These are phyloP conservation scores for Sphagnum tenellum DNA, from an alignment of 225 moss, liverwort and hornwort species.

Conservation along the genomic window DNA sequence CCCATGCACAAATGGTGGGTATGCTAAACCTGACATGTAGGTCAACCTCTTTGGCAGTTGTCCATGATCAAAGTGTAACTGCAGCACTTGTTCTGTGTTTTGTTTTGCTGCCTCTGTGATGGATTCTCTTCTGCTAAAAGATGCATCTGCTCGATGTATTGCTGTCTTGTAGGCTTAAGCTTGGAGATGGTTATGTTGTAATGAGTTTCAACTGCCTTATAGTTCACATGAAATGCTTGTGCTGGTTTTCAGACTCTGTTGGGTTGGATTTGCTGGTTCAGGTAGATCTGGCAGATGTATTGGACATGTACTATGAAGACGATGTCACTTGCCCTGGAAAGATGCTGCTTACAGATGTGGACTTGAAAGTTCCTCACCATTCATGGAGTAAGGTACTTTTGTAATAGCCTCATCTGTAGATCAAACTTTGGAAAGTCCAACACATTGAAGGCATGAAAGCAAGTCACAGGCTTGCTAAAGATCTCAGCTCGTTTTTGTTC, in stretches of 20 bases:
- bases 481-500: not conserved
- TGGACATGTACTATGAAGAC: slow-evolving; percentile 79
- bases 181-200: not conserved
- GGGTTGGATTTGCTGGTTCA: slow-evolving; percentile 1
- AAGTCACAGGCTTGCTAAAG: not conserved
- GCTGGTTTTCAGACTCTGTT: not conserved
- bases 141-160: not conserved
- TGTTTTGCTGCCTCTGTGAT: too few species aligned
- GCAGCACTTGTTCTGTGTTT: too few species aligned
- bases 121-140: not conserved
- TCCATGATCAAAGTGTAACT: too few species aligned
- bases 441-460: too few species aligned
- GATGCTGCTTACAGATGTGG: slow-evolving; percentile 27
- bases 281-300: slow-evolving; percentile 75
- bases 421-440: too few species aligned
- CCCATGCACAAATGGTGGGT: slow-evolving; percentile 71
- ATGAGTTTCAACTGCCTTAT: not conserved
- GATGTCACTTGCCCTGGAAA: slow-evolving; percentile 51
- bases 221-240: not conserved
- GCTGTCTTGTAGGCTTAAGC: not conserved
- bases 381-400: slow-evolving; percentile 45
- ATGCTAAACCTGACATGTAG: too few species aligned
- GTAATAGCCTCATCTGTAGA: too few species aligned
- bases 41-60: too few species aligned
- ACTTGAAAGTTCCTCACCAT: slow-evolving; percentile 36